Percentiles rank a stretch among this genome's conserved stretches.
phyloP scores from a whole-genome alignment of 306 rosid species.

The Cucurbita maxima region DNA sequence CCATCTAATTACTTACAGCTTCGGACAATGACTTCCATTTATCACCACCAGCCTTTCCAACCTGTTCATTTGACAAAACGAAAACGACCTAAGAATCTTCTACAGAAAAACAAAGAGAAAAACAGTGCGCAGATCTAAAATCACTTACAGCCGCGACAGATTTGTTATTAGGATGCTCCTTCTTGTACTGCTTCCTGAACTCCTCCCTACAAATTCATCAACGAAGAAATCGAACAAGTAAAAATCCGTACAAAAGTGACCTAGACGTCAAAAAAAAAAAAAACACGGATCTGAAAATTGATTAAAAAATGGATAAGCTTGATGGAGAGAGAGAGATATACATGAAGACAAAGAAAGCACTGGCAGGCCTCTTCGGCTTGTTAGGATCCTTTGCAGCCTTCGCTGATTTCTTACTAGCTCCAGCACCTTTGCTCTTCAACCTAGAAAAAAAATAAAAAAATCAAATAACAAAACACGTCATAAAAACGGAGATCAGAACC shows the following conservation, averaged over 20 bases:
- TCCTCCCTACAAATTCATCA: slow-evolving; percentile 36
- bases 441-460: slow-evolving; percentile 15
- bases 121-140: neutral
- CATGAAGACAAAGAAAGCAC: slow-evolving; percentile 95
- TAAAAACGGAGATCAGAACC: neutral
- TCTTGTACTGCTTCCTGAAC: slow-evolving; percentile 55
- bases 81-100: too few species aligned
- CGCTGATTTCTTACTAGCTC: slow-evolving; percentile 42
- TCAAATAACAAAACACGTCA: neutral
- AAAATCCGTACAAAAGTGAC: neutral
- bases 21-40: slow-evolving; percentile 71
- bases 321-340: neutral
- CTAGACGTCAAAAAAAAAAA: neutral
- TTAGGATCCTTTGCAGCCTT: slow-evolving; percentile 83
- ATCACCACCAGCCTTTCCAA: slow-evolving; percentile 79
- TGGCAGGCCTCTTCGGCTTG: slow-evolving; percentile 88
- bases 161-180: slow-evolving; percentile 67
- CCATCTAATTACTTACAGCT: slow-evolving; percentile 35
- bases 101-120: neutral
- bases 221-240: neutral
- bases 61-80: slow-evolving; percentile 18
- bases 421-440: slow-evolving; percentile 60
- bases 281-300: neutral
- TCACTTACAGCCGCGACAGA: slow-evolving; percentile 55
- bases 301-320: neutral